Conservation (phyloP, 2,329 filamentous ascomycete genomes). For the Colletotrichum sojae region DNA sequence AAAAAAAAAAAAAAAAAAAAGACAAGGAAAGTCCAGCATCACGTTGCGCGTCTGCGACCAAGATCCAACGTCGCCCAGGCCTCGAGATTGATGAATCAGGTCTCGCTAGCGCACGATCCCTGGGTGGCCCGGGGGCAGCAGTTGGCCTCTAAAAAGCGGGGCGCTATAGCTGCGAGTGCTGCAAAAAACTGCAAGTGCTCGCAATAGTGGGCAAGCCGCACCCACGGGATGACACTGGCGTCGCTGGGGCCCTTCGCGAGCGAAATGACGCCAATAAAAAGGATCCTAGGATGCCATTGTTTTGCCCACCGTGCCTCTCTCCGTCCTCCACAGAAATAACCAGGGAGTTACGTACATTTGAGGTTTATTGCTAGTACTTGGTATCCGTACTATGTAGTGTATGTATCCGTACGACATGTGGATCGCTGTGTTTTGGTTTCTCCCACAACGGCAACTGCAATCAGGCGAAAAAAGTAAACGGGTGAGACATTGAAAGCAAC, state of each 20-base stretch:
- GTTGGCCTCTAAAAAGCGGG: conserved; percentile 38
- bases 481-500: too few relatives aligned
- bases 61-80: conserved; percentile 27
- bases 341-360: neutral
- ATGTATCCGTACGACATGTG: too few relatives aligned
- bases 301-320: neutral
- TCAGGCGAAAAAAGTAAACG: too few relatives aligned
- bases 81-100: conserved; percentile 31
- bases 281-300: conserved; percentile 17
- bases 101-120: conserved; percentile 34
- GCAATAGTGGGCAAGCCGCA: conserved; percentile 8
- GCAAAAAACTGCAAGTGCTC: conserved; percentile 17
- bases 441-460: too few relatives aligned
- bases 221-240: conserved; percentile 24
- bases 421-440: too few relatives aligned
- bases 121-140: neutral
- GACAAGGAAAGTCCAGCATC: conserved; percentile 1
- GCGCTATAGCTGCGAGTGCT: neutral
- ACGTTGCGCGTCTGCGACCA: conserved; percentile 17
- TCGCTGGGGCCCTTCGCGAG: conserved; percentile 23
- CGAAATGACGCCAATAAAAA: conserved; percentile 37
- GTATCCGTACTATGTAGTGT: too few relatives aligned
- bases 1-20: neutral
- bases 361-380: too few relatives aligned
- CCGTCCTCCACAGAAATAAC: neutral